Evolutionary conservation across 495 filamentous ascomycete species (phyloP).

Genomic region (Elaphomyces granulatus): DNA sequence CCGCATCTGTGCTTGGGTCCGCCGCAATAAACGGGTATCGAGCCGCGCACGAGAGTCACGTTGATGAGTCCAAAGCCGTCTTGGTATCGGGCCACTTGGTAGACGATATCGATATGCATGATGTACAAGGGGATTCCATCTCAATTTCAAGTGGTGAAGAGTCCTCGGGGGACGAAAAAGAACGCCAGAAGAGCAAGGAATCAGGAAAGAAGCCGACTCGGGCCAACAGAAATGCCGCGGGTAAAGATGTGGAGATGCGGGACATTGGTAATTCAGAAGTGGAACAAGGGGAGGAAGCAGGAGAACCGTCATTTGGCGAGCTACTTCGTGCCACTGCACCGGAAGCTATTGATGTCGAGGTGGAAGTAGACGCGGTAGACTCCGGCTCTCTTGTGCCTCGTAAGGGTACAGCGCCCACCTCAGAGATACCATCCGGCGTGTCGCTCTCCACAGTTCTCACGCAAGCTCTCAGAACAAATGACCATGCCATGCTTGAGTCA

Average conservation of each 20-base stretch:
- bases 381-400: conserved; percentile 25
- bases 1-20: conserved; percentile 26
- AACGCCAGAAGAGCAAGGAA: conserved; percentile 23
- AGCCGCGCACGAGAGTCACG: conserved; percentile 40
- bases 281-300: conserved; percentile 20
- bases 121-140: conserved; percentile 18
- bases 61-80: conserved; percentile 62
- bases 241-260: conserved; percentile 32
- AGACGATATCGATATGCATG: conserved; percentile 35
- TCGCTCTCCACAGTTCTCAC: conserved; percentile 82
- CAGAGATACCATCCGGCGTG: conserved; percentile 50
- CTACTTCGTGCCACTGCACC: conserved; percentile 54
- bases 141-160: conserved; percentile 25
- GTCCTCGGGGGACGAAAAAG: conserved; percentile 31
- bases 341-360: conserved; percentile 64
- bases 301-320: conserved; percentile 77
- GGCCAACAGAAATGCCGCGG: conserved; percentile 18
- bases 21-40: conserved; percentile 45
- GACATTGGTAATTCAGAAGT: conserved; percentile 26
- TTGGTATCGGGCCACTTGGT: conserved; percentile 36
- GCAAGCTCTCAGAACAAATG: conserved; percentile 85
- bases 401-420: conserved; percentile 25
- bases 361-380: conserved; percentile 29
- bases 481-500: conserved; percentile 72
- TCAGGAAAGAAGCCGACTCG: conserved; percentile 21